A percentile compares a stretch with the other conserved stretches of the same genome.
Conservation (phyloP, 2,329 filamentous ascomycete species). For the Aspergillus sp. region DNA sequence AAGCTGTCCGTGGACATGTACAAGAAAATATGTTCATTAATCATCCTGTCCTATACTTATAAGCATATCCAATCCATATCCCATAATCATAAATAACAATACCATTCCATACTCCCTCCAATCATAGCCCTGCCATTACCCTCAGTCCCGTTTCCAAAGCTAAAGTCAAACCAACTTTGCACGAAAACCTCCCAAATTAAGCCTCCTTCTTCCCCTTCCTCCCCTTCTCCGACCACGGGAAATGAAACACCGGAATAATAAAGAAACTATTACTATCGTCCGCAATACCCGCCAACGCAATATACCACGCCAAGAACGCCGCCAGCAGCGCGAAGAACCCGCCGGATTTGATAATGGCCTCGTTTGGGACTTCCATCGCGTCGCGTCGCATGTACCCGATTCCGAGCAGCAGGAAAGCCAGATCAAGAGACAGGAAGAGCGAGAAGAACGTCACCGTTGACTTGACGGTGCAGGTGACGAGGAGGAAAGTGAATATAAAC, state of each 20-base stretch:
- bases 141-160: too few relatives aligned
- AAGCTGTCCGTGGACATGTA: too few relatives aligned
- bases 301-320: constrained; percentile 79
- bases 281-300: constrained; percentile 74
- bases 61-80: too few relatives aligned
- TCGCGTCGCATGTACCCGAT: constrained; percentile 59
- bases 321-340: constrained; percentile 73
- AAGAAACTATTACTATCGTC: constrained; percentile 73
- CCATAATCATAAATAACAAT: too few relatives aligned
- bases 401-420: constrained; percentile 69
- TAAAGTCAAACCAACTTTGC: too few relatives aligned
- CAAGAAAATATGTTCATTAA: too few relatives aligned
- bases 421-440: constrained; percentile 71
- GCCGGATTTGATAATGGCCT: constrained; percentile 61
- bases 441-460: constrained; percentile 73
- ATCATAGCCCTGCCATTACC: too few relatives aligned
- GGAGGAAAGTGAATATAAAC: constrained; percentile 77
- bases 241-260: constrained; percentile 81
- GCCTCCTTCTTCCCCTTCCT: constrained; percentile 23
- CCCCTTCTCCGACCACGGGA: constrained; percentile 84
- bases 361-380: constrained; percentile 35
- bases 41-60: too few relatives aligned
- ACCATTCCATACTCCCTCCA: too few relatives aligned
- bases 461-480: constrained; percentile 69
- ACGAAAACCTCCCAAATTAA: neutral